phyloP scores from a whole-genome alignment of 371 early-diverging fungal species.

The Rhizopus arrhizus region DNA sequence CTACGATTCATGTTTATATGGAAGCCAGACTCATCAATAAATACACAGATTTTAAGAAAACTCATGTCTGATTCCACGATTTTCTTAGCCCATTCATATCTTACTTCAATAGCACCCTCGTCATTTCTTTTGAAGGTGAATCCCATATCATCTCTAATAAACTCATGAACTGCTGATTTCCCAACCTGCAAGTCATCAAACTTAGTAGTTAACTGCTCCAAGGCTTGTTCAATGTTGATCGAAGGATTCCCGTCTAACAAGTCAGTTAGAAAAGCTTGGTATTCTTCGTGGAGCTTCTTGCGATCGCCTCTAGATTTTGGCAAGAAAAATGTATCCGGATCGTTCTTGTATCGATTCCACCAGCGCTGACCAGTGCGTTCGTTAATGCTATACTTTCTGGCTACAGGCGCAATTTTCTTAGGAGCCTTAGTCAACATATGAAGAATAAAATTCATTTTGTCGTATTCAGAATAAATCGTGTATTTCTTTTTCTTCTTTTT shows the following conservation, averaged over 20 bases:
- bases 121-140: constrained; percentile 4
- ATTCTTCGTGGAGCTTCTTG: neutral
- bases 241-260: constrained; percentile 6
- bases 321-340: constrained; percentile 4
- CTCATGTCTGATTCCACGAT: constrained; percentile 5
- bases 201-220: constrained; percentile 1
- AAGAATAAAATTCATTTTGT: neutral
- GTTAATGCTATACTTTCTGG: constrained; percentile 2
- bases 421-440: neutral
- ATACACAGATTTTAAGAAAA: constrained; percentile 2
- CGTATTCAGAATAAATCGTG: neutral
- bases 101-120: constrained; percentile 1
- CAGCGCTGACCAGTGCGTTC: neutral
- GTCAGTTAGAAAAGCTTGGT: neutral
- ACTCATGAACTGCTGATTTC: constrained; percentile 3
- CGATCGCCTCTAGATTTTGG: neutral
- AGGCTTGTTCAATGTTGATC: neutral
- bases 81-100: constrained; percentile 5
- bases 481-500: neutral
- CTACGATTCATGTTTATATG: neutral
- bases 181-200: neutral
- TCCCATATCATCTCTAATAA: constrained; percentile 1
- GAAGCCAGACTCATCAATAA: neutral
- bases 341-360: constrained; percentile 2
- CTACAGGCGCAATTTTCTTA: constrained; percentile 3